Conservation (phyloP, 1,139 yeast genomes). For the Scheffersomyces segobiensis region DNA sequence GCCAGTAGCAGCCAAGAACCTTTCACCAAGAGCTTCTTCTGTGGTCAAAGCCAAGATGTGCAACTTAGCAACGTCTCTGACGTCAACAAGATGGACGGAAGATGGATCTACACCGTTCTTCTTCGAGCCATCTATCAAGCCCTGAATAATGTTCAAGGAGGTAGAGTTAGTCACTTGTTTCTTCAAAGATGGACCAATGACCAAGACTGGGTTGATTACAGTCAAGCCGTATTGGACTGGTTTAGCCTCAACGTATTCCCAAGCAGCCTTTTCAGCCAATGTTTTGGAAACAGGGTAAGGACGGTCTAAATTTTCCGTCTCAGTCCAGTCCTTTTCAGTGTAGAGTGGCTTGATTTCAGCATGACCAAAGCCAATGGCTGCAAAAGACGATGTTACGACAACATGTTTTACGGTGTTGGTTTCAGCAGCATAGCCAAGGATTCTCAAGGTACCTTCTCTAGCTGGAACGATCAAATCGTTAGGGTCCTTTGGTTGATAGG, state of each 20-base stretch:
- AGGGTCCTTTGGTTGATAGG: not conserved
- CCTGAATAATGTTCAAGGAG: not conserved
- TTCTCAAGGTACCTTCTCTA: slow-evolving; percentile 11
- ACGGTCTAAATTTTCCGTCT: not conserved
- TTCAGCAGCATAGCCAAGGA: not conserved
- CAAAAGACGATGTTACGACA: slow-evolving; percentile 27
- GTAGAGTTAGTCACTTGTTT: not conserved
- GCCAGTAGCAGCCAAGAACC: slow-evolving; percentile 1
- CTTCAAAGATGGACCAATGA: not conserved
- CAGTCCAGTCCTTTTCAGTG: not conserved
- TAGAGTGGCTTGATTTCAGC: not conserved
- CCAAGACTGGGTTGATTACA: not conserved
- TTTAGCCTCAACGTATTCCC: slow-evolving; percentile 10
- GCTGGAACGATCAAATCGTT: slow-evolving; percentile 10
- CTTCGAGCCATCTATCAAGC: not conserved
- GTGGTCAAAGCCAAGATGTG: slow-evolving; percentile 5
- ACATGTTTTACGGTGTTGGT: slow-evolving; percentile 16
- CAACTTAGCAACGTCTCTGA: slow-evolving; percentile 7
- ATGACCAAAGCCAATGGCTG: slow-evolving; percentile 14
- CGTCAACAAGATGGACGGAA: slow-evolving; percentile 4
- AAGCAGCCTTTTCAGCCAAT: slow-evolving; percentile 13
- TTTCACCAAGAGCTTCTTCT: not conserved
- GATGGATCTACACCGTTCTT: not conserved
- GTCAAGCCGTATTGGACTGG: not conserved
- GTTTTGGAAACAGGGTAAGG: slow-evolving; percentile 8